Base-by-base conservation (phyloP, 1,284 basidiomycete species). In the Porodaedalea pini region DNA sequence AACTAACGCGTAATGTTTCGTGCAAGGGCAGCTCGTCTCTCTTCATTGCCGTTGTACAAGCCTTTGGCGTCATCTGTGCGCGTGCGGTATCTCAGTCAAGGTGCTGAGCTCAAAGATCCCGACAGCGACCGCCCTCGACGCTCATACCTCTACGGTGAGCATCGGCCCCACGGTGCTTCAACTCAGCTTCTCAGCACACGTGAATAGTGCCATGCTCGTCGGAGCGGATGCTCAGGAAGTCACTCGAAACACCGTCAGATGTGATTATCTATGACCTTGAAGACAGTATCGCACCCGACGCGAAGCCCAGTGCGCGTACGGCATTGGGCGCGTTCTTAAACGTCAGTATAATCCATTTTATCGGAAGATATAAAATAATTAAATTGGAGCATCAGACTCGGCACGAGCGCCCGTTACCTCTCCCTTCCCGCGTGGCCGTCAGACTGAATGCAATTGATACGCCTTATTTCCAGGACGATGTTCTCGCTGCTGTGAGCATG, bases 231-330 rank as follows among this genome's bases (percentile, higher is more conserved):
- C 81, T 94, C 17, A 76, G 86, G 65, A 93, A 93, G 67, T 90
- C 90, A 0, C 74, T 88, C 37, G 70, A 66, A 7, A 77, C 77
- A 8, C 68, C 71, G 1, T 86, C 90, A 1, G 91, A 94, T 65
- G 78, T 86, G 32, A 76, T 93, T 31, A 85, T 91, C n/a, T 94
- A 92, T 67, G 91, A 94, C 72, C 76, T 94, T 17, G 91, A 94
- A 67, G 91, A 94, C 68, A 90, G 88, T 58, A 83, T 94, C 0
- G 77, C 89, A 4, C 86, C 87, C 6, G 75, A 75, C 13, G 68
- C 73, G 1, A 94, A 93, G 70, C 68, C 69, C 7, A 71, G 75
- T 51, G 89, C 91, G 0, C 76, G 91, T 59, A 66, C 69, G 1
- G 75, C 82, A 19, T 73, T 94, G 2, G 68, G 71, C 15, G 71